These are phyloP conservation scores for Triglochin maritima DNA, from an alignment of 106 monocot species.

Conservation along the genomic window DNA sequence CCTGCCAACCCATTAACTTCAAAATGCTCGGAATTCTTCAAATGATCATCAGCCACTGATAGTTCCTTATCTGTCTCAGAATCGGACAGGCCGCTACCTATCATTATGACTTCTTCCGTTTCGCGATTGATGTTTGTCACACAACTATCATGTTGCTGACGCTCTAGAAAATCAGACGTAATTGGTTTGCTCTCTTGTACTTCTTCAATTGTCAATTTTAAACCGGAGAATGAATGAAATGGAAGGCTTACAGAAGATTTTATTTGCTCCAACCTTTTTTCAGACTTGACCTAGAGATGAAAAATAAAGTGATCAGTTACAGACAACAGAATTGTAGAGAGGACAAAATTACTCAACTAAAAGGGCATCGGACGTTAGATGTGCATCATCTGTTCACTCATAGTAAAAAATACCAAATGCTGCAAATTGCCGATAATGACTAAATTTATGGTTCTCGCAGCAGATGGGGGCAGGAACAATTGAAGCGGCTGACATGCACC, in stretches of 20 bases:
- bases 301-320: neutral
- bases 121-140: neutral
- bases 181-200: neutral
- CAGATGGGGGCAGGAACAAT: no score
- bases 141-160: neutral
- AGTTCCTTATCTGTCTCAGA: constrained; percentile 6
- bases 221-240: constrained; percentile 53
- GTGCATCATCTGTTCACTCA: no score
- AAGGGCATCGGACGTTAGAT: no score
- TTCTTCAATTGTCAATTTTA: neutral
- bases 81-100: constrained; percentile 17
- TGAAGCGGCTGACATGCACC: no score
- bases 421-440: no score
- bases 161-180: constrained; percentile 1
- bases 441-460: no score
- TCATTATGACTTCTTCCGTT: constrained; percentile 45
- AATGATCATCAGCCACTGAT: constrained; percentile 3
- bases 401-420: no score
- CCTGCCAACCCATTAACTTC: neutral
- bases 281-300: constrained; percentile 35
- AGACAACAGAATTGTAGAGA: no score
- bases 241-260: constrained; percentile 68
- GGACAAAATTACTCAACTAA: no score
- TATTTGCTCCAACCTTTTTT: constrained; percentile 59
- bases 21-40: constrained; percentile 1